These are phyloP conservation scores for Beta corolliflora DNA, from an alignment of 179 eudicot genomes.

Conservation along the genomic window DNA sequence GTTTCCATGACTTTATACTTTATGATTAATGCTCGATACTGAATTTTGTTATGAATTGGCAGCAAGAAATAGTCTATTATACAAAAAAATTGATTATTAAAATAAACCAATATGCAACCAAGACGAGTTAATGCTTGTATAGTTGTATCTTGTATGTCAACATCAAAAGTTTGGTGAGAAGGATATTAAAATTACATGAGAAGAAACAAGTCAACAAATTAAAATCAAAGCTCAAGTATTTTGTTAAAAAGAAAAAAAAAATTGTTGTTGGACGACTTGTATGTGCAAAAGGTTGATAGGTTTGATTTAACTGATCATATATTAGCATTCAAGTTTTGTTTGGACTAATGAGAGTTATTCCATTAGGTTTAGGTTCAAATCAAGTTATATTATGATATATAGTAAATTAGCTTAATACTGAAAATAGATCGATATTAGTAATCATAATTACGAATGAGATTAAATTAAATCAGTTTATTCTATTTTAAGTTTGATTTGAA, in stretches of 20 bases:
- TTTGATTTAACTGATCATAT: neutral
- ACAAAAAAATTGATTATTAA: neutral
- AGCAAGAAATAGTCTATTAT: neutral
- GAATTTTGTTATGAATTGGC: neutral
- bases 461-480: no score
- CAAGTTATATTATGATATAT: no score
- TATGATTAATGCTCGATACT: neutral
- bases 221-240: neutral
- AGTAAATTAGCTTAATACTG: no score
- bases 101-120: neutral
- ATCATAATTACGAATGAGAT: no score
- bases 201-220: constrained; percentile 3
- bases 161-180: neutral
- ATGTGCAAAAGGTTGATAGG: neutral
- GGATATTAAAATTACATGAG: neutral
- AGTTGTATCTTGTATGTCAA: neutral
- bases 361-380: no score
- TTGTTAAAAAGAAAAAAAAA: neutral
- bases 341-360: no score
- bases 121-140: neutral
- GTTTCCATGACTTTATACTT: neutral
- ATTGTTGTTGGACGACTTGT: no score
- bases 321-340: no score
- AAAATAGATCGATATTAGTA: no score
- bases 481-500: no score